phyloP scores from a whole-genome alignment of 1,139 yeast species.

The Kodamaea suecica region DNA sequence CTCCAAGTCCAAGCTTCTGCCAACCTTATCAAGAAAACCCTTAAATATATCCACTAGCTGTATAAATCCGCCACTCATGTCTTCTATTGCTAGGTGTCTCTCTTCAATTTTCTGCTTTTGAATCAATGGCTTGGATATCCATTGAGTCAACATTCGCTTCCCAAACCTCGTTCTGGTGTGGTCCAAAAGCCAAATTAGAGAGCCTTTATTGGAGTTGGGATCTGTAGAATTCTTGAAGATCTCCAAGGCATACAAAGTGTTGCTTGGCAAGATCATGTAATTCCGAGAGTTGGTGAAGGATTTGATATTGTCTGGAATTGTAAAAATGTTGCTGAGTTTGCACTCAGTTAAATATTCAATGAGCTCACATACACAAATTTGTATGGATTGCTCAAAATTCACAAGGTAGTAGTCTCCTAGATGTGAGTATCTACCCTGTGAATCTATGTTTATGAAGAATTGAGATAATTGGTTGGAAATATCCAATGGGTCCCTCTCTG shows the following conservation, averaged over 20 bases:
- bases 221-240: conserved; percentile 66
- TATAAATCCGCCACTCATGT: conserved; percentile 44
- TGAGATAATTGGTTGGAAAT: conserved; percentile 11
- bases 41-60: conserved; percentile 54
- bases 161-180: conserved; percentile 82
- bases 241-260: conserved; percentile 68
- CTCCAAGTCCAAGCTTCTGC: conserved; percentile 55
- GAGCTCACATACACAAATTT: conserved; percentile 47
- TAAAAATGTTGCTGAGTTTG: conserved; percentile 55
- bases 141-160: conserved; percentile 55
- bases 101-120: conserved; percentile 50
- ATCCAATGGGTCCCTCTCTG: conserved; percentile 5
- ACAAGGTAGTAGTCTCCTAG: conserved; percentile 25
- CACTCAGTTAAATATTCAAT: conserved; percentile 60
- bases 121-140: conserved; percentile 75
- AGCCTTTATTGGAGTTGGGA: conserved; percentile 51
- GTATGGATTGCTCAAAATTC: conserved; percentile 24
- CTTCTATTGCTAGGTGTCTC: conserved; percentile 64
- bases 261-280: conserved; percentile 67
- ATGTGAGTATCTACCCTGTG: conserved; percentile 1
- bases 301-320: conserved; percentile 47
- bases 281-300: conserved; percentile 47
- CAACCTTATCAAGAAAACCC: conserved; percentile 35
- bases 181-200: conserved; percentile 74
- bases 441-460: conserved; percentile 1